Evolutionary conservation across 2,329 filamentous ascomycete species (phyloP), one percentile per base, ranked within the genome.

Genomic region (Corinectria fuckeliana): DNA sequence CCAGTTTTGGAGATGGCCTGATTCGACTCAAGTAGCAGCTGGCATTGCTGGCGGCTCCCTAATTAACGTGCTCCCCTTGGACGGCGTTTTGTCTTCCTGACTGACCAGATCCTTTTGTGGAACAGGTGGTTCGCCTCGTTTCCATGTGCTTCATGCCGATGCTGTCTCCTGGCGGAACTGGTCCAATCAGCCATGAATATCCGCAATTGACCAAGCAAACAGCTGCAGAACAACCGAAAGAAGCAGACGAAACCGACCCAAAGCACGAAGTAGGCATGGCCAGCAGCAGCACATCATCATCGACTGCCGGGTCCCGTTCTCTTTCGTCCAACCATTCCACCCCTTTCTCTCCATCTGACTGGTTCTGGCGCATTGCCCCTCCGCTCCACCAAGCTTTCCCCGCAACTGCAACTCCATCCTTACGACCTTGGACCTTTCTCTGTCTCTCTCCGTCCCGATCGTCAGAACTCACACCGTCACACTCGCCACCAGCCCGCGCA

Each of bases 381-480:
- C 53, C 56, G 64, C 61, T 58, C 67, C 64, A 68, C 64, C 42
- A 23, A 25, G 42, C 7, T 21, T 69, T 69, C 69, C 69, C 69
- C 69, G 69, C 69, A 71, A 69, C 55, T 61, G 48, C 57, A 41
- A 50, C 56, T 49, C 41, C 47, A 50, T 59, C 50, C 45, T 45
- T 42, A n/a, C 50, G 18, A 42, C 36, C 45, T 30, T 20, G 23
- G n/a, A 20, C 34, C 50, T 16, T 25, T n/a, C 18, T 16, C 42
- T 44, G 30, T 23, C 39, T 26, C 51, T 38, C 50, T 68, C 69
- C 69, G 69, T 71, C 69, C 62, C 66, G 66, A 70, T 71, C 63
- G 41, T 42, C 59, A 63, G 51, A 71, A 60, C 68, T 71, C 69
- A 71, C 69, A 71, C 69, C 64, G 69, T 71, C 64, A 59, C 39